Evolutionary conservation across 164 flowering plant species (phyloP), one percentile per base, ranked within the genome.

Genomic region (Houttuynia cordata): DNA sequence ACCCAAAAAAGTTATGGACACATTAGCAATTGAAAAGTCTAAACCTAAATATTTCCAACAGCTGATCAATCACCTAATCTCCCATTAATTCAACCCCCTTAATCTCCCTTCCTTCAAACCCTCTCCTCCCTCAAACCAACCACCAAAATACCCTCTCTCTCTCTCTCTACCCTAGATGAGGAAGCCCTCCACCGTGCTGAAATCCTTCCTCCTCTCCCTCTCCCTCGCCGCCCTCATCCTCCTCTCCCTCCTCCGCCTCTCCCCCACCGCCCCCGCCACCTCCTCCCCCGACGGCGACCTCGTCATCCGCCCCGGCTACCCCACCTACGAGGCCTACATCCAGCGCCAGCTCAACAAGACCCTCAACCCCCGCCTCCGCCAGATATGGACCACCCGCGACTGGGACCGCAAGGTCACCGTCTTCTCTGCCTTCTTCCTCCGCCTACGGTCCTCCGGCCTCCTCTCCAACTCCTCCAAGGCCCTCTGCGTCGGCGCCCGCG

Each of bases 301-400:
- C 64, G 66, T 60, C 9, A 81, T 86, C 78, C 87, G 93, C 45
- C 81, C 86, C 25, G 91, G 87, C 7, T 86, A 79, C 85, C 13
- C 68, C 59, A 66, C 87, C 63, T 86, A 88, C 82, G 81, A 80
- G 0, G 20, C 79, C 71, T 88, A 88, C 83, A 69, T 88, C 25
- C 71, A 78, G 22, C 81, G 67, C 54, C 96, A 86, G 68, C 87
- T 88, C 65, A 70, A 80, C 80, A 88, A 88, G 62, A 88, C 96
- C 40, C 81, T 79, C 25, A 78, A 84, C 77, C 93, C 96, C 1
- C 83, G 73, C 20, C 86, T 88, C 60, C 66, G 93, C 0, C 9
- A 64, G 21, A 68, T 83, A 47, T 88, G 96, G 96, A 84, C 76
- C 1, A 88, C 93, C 47, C 80, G 93, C 0, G 96, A 88, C 64